Percentiles rank a stretch among this genome's conserved stretches.
Conservation (phyloP, 116 monocot genomes). For the Posidonia oceanica region DNA sequence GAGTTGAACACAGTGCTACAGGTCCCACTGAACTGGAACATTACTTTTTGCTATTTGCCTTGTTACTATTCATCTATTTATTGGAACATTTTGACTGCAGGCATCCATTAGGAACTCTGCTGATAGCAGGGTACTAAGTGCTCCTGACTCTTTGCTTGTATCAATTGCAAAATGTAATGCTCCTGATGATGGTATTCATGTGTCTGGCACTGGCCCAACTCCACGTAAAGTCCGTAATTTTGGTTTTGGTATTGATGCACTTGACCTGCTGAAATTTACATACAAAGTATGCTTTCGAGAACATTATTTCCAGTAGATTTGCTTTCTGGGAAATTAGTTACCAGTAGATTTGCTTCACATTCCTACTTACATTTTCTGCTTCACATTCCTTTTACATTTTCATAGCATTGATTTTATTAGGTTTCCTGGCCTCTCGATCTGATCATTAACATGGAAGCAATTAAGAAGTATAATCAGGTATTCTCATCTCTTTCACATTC, state of each 20-base stretch:
- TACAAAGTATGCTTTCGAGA: conserved; percentile 54
- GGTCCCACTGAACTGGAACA: conserved; percentile 18
- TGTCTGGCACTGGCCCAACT: conserved; percentile 14
- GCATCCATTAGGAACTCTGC: conserved; percentile 88
- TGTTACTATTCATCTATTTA: conserved; percentile 1
- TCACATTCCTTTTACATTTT: not conserved
- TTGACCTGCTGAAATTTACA: conserved; percentile 71
- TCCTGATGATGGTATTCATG: conserved; percentile 28
- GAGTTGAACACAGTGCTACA: conserved; percentile 85
- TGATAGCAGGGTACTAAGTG: conserved; percentile 50
- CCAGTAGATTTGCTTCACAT: not conserved
- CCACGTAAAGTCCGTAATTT: conserved; percentile 28
- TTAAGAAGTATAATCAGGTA: conserved; percentile 97
- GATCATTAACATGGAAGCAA: conserved; percentile 71
- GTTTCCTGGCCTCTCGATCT: conserved; percentile 96
- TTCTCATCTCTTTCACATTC: not conserved
- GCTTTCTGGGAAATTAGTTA: not conserved
- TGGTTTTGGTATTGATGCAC: conserved; percentile 62
- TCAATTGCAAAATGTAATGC: conserved; percentile 34
- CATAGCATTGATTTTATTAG: conserved; percentile 22
- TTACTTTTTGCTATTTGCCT: conserved; percentile 1
- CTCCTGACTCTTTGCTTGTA: conserved; percentile 76
- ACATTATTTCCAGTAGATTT: not conserved
- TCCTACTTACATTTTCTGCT: not conserved
- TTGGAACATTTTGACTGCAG: conserved; percentile 24